Base-by-base conservation (phyloP, 805 yeast genomes). In the Ogataea wickerhamii region DNA sequence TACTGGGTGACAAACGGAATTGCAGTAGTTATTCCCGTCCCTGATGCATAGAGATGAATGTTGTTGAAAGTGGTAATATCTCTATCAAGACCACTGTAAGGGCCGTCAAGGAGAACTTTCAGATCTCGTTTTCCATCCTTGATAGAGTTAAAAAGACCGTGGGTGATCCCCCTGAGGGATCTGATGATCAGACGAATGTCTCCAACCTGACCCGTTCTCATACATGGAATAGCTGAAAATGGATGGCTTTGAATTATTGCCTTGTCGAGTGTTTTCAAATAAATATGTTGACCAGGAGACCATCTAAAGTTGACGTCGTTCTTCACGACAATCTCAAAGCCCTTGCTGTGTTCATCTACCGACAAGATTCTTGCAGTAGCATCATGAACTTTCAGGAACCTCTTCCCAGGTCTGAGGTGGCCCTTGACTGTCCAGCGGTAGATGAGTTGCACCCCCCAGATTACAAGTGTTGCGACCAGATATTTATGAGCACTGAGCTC, bases 221-320 rank as follows among this genome's bases (percentile, higher is more conserved):
- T 50, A 18, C 61, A 45, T 3, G 72, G 66, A 19, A 70, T 44
- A 6, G 75, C 68, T 1, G 80, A 74, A 49, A 76, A 76, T 10
- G 82, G 82, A 55, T 76, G 82, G 44, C 68, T 74, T 43, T 76
- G 78, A 16, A 74, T 47, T 17, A 74, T 56, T 27, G 66, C 59
- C 12, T 63, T 44, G 2, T 73, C 76, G 2, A 61, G 58, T 40
- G 73, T 71, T 47, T 80, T 63, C 16, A 76, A 53, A 45, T 62
- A 73, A 4, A 74, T 58, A 54, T 76, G 82, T 42, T 76, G 82
- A 18, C 82, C 81, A 1, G 80, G 73, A 12, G 32, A 48, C 80
- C 80, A 75, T 8, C 45, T 41, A 28, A 71, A 54, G 6, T 66
- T 68, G n/a, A 58, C 43, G 22, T 62, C 36, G 32, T 58, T 55